A percentile compares a stretch with the other conserved stretches of the same genome.
Conservation (phyloP, 305 asterid genomes). For the Salvia sclarea region DNA sequence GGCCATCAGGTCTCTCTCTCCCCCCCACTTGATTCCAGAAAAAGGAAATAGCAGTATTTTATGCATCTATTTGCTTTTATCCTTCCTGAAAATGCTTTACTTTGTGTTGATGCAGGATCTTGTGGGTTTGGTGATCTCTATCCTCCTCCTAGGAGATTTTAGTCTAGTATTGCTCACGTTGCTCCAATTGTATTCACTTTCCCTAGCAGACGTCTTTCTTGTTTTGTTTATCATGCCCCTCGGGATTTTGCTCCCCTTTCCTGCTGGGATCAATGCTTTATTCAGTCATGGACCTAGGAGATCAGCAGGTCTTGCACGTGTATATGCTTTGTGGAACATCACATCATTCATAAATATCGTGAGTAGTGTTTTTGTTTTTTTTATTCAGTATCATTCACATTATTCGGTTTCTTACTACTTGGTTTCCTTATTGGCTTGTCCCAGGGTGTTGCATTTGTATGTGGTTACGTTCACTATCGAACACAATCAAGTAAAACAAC, state of each 20-base stretch:
- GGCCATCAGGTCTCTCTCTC: constrained; percentile 82
- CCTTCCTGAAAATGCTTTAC: constrained; percentile 17
- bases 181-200: constrained; percentile 94
- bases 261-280: constrained; percentile 96
- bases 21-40: not conserved
- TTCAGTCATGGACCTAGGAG: constrained; percentile 97
- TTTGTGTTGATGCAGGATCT: constrained; percentile 75
- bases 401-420: constrained; percentile 13
- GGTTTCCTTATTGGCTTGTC: constrained; percentile 1
- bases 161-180: constrained; percentile 94
- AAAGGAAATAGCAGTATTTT: not conserved
- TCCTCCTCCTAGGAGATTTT: constrained; percentile 96
- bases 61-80: too few relatives aligned
- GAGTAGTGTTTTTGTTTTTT: constrained; percentile 40
- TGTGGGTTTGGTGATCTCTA: constrained; percentile 92
- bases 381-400: not conserved
- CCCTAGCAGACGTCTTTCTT: constrained; percentile 78
- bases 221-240: constrained; percentile 86
- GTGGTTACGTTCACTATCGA: constrained; percentile 70
- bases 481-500: constrained; percentile 62
- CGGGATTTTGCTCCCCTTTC: constrained; percentile 91
- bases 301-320: constrained; percentile 94
- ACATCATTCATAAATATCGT: constrained; percentile 86
- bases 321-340: constrained; percentile 92
- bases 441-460: constrained; percentile 83